Percentiles rank a stretch among this genome's conserved stretches.
Evolutionary conservation across 2,329 filamentous ascomycete species (phyloP).

Genomic region (Orbilia brochopaga): DNA sequence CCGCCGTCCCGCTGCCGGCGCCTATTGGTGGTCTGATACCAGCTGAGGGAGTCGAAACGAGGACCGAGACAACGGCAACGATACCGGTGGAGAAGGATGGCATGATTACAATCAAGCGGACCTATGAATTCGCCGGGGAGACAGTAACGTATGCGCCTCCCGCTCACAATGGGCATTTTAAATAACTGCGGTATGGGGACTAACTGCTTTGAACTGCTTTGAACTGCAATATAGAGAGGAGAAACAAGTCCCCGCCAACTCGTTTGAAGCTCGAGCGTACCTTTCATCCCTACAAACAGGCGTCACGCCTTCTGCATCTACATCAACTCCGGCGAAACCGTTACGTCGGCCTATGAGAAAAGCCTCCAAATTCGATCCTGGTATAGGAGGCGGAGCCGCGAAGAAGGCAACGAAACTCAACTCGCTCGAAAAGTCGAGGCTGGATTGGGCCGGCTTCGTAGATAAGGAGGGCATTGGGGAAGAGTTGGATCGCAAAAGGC

Average conservation of each 20-base stretch:
- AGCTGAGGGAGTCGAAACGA: conserved; percentile 30
- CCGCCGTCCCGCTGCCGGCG: conserved; percentile 26
- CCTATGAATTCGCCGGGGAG: conserved; percentile 76
- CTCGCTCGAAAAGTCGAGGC: conserved; percentile 73
- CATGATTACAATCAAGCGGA: conserved; percentile 69
- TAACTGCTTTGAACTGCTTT: not conserved
- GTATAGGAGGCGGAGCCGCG: conserved; percentile 60
- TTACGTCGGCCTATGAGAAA: conserved; percentile 57
- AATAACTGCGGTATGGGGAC: not conserved
- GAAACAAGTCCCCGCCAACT: conserved; percentile 70
- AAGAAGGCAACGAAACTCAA: conserved; percentile 69
- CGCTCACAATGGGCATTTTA: not conserved
- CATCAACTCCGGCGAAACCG: conserved; percentile 54
- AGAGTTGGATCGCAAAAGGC: conserved; percentile 70
- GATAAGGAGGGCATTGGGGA: conserved; percentile 74
- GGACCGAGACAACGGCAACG: conserved; percentile 35
- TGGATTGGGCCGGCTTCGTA: conserved; percentile 76
- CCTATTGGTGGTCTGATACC: conserved; percentile 16
- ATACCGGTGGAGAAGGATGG: conserved; percentile 50
- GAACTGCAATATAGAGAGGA: too few species aligned
- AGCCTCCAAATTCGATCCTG: conserved; percentile 69
- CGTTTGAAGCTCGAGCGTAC: conserved; percentile 70
- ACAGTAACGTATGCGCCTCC: conserved; percentile 62
- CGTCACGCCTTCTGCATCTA: conserved; percentile 52
- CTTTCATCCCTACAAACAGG: conserved; percentile 63